Evolutionary conservation across 306 rosid species (phyloP), one percentile per base, ranked within the genome.

Genomic region (Lathyrus aphaca): DNA sequence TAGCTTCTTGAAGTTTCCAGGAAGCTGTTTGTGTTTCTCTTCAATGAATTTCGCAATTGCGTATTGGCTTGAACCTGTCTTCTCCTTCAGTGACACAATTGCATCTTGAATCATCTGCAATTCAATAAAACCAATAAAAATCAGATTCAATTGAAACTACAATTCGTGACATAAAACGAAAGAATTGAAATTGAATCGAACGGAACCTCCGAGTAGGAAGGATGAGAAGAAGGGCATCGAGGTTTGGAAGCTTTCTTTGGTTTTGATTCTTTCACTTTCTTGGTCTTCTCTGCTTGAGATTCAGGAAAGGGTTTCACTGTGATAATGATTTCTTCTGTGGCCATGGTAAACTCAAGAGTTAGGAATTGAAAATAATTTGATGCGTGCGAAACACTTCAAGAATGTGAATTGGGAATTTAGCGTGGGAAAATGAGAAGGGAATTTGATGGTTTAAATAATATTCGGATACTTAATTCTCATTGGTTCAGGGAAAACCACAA

Each of bases 101-200:
- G 97, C 97, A 10, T 87, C 96, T 82, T 86, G 87, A 18, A 91
- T 77, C 97, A 91, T 91, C 97, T 91, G 64, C 49, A 56, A 3
- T 15, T 40, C 5, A 53, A 11, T 16, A 39, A 64, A 8, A 78
- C 5, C 8, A 32, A 4, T 30, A 0, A 30, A 50, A 55, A 21
- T 23, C 45, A 58, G 43, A 58, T 58, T 13, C 42, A 56, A 14
- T 56, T 14, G 5, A 56, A 48, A 48, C 10, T 7, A 45, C 2
- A 2, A 49, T 8, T 16, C 25, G 1, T 48, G 38, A 32, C 0
- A 15, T 18, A 6, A 46, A 46, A 17, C 2, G 10, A 6, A 49
- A 49, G 12, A 50, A 11, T 40, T 11, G 6, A n/a, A 29, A 91
- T 50, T 10, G 27, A 18, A 49, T 2, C 14, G 6, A 32, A 32